These are phyloP conservation scores for Leccinum rimulosum DNA, from an alignment of 768 basidiomycete genomes.

Conservation along the genomic window DNA sequence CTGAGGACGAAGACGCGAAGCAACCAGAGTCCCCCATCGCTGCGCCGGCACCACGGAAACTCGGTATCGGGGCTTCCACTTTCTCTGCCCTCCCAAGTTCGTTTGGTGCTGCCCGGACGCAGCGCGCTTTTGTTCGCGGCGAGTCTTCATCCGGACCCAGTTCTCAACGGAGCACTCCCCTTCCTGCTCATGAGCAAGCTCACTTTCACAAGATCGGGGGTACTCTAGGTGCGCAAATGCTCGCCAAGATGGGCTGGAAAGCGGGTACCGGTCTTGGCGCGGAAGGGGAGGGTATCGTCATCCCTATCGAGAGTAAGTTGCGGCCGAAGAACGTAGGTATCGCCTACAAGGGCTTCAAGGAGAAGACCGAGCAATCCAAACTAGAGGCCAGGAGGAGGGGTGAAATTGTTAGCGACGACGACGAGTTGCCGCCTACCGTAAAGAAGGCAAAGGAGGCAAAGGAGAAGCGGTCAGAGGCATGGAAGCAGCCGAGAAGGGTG, in stretches of 20 bases:
- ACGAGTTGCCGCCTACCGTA: constrained; percentile 32
- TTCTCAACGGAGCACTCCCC: constrained; percentile 44
- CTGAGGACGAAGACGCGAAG: constrained; percentile 36
- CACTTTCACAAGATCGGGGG: constrained; percentile 81
- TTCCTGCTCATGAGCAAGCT: constrained; percentile 64
- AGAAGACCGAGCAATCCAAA: constrained; percentile 84
- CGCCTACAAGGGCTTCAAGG: constrained; percentile 82
- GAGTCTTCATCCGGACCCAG: constrained; percentile 39
- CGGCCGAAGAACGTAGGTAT: constrained; percentile 87
- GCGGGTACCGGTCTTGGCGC: constrained; percentile 76
- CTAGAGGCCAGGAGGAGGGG: constrained; percentile 75
- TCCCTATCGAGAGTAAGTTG: constrained; percentile 81
- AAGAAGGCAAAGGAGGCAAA: constrained; percentile 51
- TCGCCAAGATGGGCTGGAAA: constrained; percentile 96
- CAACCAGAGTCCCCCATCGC: constrained; percentile 30
- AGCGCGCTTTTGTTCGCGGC: constrained; percentile 57
- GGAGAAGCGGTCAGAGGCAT: constrained; percentile 68
- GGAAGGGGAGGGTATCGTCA: constrained; percentile 78
- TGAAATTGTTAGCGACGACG: constrained; percentile 73
- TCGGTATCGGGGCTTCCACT: constrained; percentile 26
- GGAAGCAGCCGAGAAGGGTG: constrained; percentile 84
- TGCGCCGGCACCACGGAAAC: constrained; percentile 19
- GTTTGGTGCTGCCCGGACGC: constrained; percentile 39
- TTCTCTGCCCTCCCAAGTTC: constrained; percentile 33
- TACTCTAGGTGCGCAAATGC: constrained; percentile 83